phyloP scores from a whole-genome alignment of 768 basidiomycete genomes.

The Mycena epipterygia region DNA sequence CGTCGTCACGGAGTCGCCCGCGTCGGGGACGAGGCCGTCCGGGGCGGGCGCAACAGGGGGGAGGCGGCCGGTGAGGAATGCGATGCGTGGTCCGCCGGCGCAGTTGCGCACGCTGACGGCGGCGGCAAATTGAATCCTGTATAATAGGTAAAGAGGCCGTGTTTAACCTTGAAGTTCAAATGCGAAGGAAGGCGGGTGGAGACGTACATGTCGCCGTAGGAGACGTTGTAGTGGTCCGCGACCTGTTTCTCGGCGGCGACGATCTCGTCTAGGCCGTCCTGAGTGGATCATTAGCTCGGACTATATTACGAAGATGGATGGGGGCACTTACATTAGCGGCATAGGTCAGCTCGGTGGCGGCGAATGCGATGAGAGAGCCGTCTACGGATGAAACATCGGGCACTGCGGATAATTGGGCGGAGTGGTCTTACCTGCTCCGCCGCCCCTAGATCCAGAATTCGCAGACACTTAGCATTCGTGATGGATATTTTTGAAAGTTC shows the following conservation, averaged over 20 bases:
- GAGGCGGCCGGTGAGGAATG: constrained; percentile 40
- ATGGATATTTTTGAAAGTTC: not conserved
- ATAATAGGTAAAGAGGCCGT: not conserved
- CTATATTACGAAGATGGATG: too few species aligned
- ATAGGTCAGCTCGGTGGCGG: constrained; percentile 14
- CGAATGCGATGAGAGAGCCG: constrained; percentile 30
- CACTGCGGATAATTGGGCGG: too few species aligned
- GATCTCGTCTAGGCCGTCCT: constrained; percentile 16
- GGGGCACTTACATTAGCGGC: constrained; percentile 12
- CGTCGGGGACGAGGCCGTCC: constrained; percentile 14
- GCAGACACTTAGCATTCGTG: not conserved
- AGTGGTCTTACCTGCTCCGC: constrained; percentile 22
- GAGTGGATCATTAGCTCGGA: too few species aligned
- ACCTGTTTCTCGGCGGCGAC: not conserved
- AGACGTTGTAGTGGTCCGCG: constrained; percentile 17
- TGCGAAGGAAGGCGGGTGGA: not conserved
- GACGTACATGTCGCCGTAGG: constrained; percentile 33
- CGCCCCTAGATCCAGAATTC: too few species aligned
- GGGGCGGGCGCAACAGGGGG: constrained; percentile 26
- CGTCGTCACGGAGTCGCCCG: constrained; percentile 27
- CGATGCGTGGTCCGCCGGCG: constrained; percentile 41
- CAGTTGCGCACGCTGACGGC: constrained; percentile 46
- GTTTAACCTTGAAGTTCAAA: not conserved
- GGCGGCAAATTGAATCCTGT: constrained; percentile 49
- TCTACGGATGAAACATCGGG: not conserved